Base-by-base conservation (phyloP, 371 early-diverging fungal species). In the Blakeslea trispora region DNA sequence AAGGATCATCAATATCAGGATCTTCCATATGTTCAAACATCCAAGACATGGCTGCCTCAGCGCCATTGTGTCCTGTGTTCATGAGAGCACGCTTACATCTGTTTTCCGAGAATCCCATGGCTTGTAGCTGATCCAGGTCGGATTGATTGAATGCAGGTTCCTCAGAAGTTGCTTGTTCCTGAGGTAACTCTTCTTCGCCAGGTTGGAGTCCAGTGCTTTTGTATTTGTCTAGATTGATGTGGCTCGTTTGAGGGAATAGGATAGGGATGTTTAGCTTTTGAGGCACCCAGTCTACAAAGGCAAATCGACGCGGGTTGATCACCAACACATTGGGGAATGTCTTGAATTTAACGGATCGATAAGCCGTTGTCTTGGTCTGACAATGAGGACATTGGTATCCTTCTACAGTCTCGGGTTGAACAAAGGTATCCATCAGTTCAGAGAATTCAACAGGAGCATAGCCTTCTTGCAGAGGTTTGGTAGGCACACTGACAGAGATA, bases 11-110 rank as follows among this genome's bases (percentile, higher is more conserved):
- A 42, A 79, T 72, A 55, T 71, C 84, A 42, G 95, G 82, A 70
- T 95, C 96, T 19, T 97, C 98, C 91, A 96, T 93, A 58, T 96
- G 93, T 64, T 93, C 94, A 75, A 97, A 89, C 31, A 96, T 63
- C 95, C 96, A 97, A 59, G 86, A 85, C 92, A 95, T 92, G 1
- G 97, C 98, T 1, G 79, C 74, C 34, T 97, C 97, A 0, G 90
- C 82, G 3, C 90, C 92, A 49, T 75, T 71, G 66, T 93, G 90
- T 8, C 91, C 92, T 5, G 94, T 94, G 28, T 79, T 81, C 22
- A 86, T 41, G 31, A 97, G 64, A 0, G 96, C 97, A 50, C 90
- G 88, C 51, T 83, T 82, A 62, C 92, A 90, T 37, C 94, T 82
- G 48, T 79, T 80, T 59, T 90, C 86, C 4, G 95, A 86, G 72